Evolutionary conservation across 2,329 filamentous ascomycete species (phyloP).

Genomic region (Golovinomyces cichoracearum): DNA sequence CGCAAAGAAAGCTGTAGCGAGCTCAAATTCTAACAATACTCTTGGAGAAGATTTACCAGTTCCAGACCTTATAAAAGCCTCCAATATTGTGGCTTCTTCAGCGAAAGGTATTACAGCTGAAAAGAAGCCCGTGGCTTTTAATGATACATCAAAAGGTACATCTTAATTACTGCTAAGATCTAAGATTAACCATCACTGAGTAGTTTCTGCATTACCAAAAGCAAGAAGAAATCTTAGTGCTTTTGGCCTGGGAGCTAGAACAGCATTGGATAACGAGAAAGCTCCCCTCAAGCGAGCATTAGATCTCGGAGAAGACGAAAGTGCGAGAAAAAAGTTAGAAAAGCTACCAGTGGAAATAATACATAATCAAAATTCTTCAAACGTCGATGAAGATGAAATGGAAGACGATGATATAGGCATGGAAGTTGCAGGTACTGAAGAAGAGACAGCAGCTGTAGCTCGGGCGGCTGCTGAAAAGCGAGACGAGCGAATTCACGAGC

Average conservation of each 20-base stretch:
- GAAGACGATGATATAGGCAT: conserved; percentile 45
- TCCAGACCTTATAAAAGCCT: conserved; percentile 21
- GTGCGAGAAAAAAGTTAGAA: conserved; percentile 63
- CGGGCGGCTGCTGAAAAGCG: conserved; percentile 67
- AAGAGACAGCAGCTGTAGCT: conserved; percentile 65
- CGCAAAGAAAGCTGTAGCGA: conserved; percentile 45
- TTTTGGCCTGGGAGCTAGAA: conserved; percentile 55
- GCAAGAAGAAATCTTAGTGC: conserved; percentile 50
- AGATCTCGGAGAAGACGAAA: conserved; percentile 71
- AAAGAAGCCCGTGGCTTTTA: conserved; percentile 18
- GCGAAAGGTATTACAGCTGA: conserved; percentile 19
- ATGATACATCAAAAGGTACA: conserved; percentile 19
- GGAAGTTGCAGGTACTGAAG: conserved; percentile 57
- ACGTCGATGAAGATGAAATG: conserved; percentile 31
- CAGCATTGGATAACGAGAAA: conserved; percentile 38
- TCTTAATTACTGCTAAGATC: neutral
- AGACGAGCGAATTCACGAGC: conserved; percentile 33
- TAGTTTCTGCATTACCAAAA: conserved; percentile 31
- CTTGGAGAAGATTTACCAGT: conserved; percentile 29
- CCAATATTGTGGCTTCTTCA: conserved; percentile 18
- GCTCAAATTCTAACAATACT: conserved; percentile 27
- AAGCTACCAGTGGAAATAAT: conserved; percentile 59
- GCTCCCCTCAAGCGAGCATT: conserved; percentile 44
- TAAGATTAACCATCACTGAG: conserved; percentile 4
- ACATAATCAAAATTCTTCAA: conserved; percentile 27